A percentile compares a stretch with the other conserved stretches of the same genome.
Evolutionary conservation across 148 eudicot species (phyloP).

Genomic region (Pharnaceum exiguum): DNA sequence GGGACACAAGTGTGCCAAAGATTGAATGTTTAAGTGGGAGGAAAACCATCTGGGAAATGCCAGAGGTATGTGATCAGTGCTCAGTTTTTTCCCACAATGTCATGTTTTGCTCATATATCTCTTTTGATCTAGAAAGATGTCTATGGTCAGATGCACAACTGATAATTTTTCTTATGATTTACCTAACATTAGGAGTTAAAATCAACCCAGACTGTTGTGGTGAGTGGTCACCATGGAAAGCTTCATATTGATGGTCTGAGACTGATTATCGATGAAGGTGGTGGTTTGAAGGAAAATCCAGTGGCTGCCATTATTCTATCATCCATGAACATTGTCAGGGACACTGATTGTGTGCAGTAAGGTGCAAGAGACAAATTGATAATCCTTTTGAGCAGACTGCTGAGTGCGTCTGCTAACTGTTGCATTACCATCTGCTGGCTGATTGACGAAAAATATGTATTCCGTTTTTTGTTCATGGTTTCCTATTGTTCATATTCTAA

Average conservation of each 20-base stretch:
- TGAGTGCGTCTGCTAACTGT: too few species aligned
- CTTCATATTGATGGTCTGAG: slow-evolving; percentile 72
- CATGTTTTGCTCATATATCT: background rate
- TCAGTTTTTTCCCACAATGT: background rate
- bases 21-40: slow-evolving; percentile 78
- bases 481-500: too few species aligned
- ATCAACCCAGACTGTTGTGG: slow-evolving; percentile 47
- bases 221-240: slow-evolving; percentile 95
- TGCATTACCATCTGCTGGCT: too few species aligned
- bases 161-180: background rate
- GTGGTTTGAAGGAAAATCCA: slow-evolving; percentile 58
- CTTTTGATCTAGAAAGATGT: background rate
- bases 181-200: slow-evolving; percentile 44
- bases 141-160: background rate
- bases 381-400: background rate
- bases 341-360: slow-evolving; percentile 34
- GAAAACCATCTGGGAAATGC: slow-evolving; percentile 79
- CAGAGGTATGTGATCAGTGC: slow-evolving; percentile 41
- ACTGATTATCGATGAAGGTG: slow-evolving; percentile 80
- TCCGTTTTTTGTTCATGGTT: too few species aligned
- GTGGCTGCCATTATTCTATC: slow-evolving; percentile 84
- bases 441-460: too few species aligned
- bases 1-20: slow-evolving; percentile 68
- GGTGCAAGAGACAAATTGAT: background rate
- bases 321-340: slow-evolving; percentile 60